Conservation (phyloP, 352 stramenopile species). For the Globisporangium perplexum region DNA sequence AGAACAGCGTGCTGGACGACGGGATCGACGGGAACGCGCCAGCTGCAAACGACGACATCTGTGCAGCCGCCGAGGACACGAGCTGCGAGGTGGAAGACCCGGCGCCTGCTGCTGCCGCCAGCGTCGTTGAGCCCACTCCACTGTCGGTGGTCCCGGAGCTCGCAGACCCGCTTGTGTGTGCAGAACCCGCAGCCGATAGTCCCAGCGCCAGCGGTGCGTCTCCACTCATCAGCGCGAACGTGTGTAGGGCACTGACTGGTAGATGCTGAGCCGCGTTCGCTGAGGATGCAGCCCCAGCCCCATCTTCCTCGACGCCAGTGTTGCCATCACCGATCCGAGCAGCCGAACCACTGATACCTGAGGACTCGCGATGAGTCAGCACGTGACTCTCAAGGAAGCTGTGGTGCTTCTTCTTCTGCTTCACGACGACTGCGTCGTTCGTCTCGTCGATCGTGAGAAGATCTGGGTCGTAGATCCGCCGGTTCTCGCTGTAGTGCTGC, state of each 20-base stretch:
- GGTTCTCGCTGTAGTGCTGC: constrained; percentile 74
- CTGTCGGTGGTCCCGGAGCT: neutral
- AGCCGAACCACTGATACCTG: neutral
- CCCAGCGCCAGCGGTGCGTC: neutral
- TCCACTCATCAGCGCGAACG: neutral
- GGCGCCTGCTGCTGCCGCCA: neutral
- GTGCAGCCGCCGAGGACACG: neutral
- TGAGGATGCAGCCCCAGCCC: neutral
- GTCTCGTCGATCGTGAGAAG: constrained; percentile 53
- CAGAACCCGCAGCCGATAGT: neutral
- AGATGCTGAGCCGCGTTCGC: neutral
- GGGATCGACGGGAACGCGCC: constrained; percentile 6
- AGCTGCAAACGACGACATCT: constrained; percentile 4
- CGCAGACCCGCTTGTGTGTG: neutral
- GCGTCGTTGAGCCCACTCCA: neutral
- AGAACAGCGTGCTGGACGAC: constrained; percentile 2
- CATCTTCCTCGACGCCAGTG: neutral
- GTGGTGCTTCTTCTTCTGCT: constrained; percentile 15
- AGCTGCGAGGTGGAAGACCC: neutral
- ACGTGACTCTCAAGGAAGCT: constrained; percentile 1
- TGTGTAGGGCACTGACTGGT: neutral
- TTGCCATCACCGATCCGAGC: neutral
- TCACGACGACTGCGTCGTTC: constrained; percentile 22
- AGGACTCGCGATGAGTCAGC: too few relatives aligned
- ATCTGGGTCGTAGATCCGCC: constrained; percentile 70